phyloP scores from a whole-genome alignment of 768 basidiomycete species.

The Rhizopogon vinicolor region DNA sequence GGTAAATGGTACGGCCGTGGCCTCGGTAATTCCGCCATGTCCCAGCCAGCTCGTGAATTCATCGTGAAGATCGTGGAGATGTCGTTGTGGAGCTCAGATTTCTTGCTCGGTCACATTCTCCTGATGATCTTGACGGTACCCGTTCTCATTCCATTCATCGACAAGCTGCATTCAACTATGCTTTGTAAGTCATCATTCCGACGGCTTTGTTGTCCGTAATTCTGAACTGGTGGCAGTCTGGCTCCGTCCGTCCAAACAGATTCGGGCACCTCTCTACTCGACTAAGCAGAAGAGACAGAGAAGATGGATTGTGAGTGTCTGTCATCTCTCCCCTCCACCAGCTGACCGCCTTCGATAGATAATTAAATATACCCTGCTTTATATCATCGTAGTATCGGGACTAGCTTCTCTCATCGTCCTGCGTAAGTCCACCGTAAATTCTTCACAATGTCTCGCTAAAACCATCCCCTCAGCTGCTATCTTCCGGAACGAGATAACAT shows the following conservation, averaged over 20 bases:
- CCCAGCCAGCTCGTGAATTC: conserved; percentile 95
- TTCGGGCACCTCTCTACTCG: conserved; percentile 88
- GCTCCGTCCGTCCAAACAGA: conserved; percentile 93
- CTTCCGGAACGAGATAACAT: conserved; percentile 75
- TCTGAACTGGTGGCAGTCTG: conserved; percentile 56
- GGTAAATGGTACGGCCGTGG: conserved; percentile 97
- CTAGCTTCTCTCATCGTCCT: conserved; percentile 79
- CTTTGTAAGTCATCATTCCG: conserved; percentile 55
- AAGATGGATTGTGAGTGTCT: conserved; percentile 72
- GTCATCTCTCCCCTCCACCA: background rate
- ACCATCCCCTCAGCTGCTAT: conserved; percentile 51
- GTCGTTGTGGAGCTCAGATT: conserved; percentile 95
- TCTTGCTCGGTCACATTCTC: conserved; percentile 80
- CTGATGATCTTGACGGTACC: conserved; percentile 85
- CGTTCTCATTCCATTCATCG: conserved; percentile 80
- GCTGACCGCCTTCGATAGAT: conserved; percentile 39
- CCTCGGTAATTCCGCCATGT: conserved; percentile 85
- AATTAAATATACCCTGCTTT: conserved; percentile 82
- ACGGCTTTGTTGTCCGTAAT: conserved; percentile 4
- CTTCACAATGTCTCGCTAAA: conserved; percentile 11
- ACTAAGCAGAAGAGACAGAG: conserved; percentile 91
- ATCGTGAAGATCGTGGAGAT: conserved; percentile 98
- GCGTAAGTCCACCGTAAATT: conserved; percentile 48
- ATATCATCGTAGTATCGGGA: conserved; percentile 67
- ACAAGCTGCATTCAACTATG: conserved; percentile 90